These are phyloP conservation scores for Botrytis hyacinthi DNA, from an alignment of 2,329 filamentous ascomycete species.

Conservation along the genomic window DNA sequence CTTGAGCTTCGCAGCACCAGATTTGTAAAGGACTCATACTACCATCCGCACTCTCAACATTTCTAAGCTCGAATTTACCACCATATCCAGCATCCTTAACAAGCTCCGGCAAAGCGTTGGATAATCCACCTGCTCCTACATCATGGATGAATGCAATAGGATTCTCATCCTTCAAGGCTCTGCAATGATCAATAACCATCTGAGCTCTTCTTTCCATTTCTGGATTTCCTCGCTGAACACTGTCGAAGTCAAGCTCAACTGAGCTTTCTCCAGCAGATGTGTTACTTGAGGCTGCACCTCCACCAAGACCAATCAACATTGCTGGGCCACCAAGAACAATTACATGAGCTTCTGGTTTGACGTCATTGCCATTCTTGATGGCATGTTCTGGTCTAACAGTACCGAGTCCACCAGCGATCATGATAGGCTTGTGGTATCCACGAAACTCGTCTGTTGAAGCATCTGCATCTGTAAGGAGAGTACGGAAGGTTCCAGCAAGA, in stretches of 20 bases:
- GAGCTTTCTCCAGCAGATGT: constrained; percentile 84
- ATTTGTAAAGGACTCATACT: constrained; percentile 96
- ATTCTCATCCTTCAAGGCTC: constrained; percentile 76
- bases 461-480: constrained; percentile 69
- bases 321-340: constrained; percentile 93
- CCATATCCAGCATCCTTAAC: constrained; percentile 90
- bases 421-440: constrained; percentile 97
- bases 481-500: constrained; percentile 87
- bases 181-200: constrained; percentile 96
- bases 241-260: constrained; percentile 92
- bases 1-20: constrained; percentile 97
- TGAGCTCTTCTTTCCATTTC: constrained; percentile 94
- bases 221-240: constrained; percentile 93
- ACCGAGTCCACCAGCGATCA: constrained; percentile 94
- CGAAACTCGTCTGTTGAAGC: constrained; percentile 57
- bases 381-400: constrained; percentile 89
- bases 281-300: constrained; percentile 90
- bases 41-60: constrained; percentile 84
- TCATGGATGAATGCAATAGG: constrained; percentile 98
- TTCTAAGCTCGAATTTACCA: constrained; percentile 89
- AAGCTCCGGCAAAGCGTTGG: constrained; percentile 79
- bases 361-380: constrained; percentile 75
- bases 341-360: constrained; percentile 83
- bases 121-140: constrained; percentile 88
- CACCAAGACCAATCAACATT: constrained; percentile 96